Conservation (phyloP, 2,329 filamentous ascomycete species). For the Xylaria hypoxylon region DNA sequence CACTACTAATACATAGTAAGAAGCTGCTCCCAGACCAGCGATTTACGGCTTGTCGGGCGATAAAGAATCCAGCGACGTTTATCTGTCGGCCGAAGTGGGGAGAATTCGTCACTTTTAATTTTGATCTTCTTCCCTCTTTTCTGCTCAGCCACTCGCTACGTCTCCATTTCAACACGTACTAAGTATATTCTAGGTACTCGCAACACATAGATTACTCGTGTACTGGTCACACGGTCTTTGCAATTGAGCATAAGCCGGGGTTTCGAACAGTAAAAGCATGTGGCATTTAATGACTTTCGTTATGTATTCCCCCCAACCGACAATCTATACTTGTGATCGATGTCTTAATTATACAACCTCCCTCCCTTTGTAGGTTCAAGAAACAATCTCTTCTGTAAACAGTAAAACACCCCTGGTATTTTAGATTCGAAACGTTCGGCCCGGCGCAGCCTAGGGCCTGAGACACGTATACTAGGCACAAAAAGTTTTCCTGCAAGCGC, state of each 20-base stretch:
- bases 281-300: neutral
- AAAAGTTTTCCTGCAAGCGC: conserved; percentile 29
- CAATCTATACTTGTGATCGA: neutral
- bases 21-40: conserved; percentile 1
- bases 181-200: too few species aligned
- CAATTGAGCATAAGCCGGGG: neutral
- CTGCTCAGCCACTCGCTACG: conserved; percentile 32
- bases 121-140: conserved; percentile 19
- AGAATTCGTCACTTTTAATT: conserved; percentile 35
- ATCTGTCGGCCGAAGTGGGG: conserved; percentile 23
- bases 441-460: conserved; percentile 15
- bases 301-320: neutral
- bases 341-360: neutral
- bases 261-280: neutral
- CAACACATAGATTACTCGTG: too few species aligned
- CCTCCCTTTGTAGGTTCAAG: neutral
- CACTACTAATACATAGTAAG: neutral
- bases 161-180: conserved; percentile 13
- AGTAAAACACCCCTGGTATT: conserved; percentile 8
- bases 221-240: neutral
- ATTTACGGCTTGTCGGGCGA: conserved; percentile 22
- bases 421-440: conserved; percentile 33
- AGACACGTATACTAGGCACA: conserved; percentile 33
- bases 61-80: conserved; percentile 8
- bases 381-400: too few species aligned